Evolutionary conservation across 2,329 filamentous ascomycete genomes (phyloP).

Genomic region (Rhinocladiella similis): DNA sequence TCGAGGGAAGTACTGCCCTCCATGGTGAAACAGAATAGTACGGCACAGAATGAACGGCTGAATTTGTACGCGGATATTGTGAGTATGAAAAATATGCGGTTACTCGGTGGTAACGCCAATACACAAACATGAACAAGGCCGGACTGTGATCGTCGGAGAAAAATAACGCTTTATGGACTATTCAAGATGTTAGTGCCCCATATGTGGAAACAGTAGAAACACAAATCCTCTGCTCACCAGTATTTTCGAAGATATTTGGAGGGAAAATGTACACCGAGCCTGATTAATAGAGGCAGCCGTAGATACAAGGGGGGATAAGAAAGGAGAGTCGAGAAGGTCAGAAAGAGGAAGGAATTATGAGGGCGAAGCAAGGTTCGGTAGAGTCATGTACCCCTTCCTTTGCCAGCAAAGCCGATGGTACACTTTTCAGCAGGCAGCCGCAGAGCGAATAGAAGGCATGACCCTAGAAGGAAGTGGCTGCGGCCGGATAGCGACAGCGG

Average conservation of each 20-base stretch:
- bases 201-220: not conserved
- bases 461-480: slow-evolving; percentile 21
- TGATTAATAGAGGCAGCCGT: slow-evolving; percentile 19
- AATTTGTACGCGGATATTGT: not conserved
- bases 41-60: not conserved
- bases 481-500: slow-evolving; percentile 22
- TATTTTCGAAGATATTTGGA: slow-evolving; percentile 23
- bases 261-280: slow-evolving; percentile 23
- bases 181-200: not conserved
- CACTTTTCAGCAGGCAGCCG: slow-evolving; percentile 35
- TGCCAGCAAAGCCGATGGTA: slow-evolving; percentile 29
- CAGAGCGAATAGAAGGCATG: slow-evolving; percentile 29
- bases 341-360: slow-evolving; percentile 19
- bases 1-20: slow-evolving; percentile 39
- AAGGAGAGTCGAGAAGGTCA: slow-evolving; percentile 28
- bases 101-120: too few relatives aligned
- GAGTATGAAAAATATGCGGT: not conserved
- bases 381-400: slow-evolving; percentile 31
- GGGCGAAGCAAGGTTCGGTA: slow-evolving; percentile 26
- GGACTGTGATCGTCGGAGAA: not conserved
- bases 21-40: slow-evolving; percentile 38
- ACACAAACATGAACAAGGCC: not conserved
- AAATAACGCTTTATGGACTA: not conserved
- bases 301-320: slow-evolving; percentile 18
- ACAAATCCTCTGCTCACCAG: slow-evolving; percentile 12